phyloP scores from a whole-genome alignment of 2,329 filamentous ascomycete species.

The Graphilbum ipis-grandicollis region DNA sequence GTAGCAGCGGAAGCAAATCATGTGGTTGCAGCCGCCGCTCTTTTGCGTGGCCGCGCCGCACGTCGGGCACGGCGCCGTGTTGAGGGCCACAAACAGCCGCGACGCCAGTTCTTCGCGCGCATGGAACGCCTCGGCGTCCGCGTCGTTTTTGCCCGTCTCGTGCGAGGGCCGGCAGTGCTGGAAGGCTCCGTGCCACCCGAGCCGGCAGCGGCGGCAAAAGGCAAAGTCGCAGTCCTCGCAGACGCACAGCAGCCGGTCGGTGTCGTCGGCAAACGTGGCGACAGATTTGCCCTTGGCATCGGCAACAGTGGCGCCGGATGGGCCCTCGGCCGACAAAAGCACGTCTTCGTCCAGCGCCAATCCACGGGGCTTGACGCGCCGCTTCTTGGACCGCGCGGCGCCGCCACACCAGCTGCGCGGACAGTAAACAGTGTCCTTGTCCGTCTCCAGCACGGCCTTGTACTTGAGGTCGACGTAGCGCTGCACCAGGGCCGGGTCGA shows the following conservation, averaged over 20 bases:
- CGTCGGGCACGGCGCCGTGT: slow-evolving; percentile 80
- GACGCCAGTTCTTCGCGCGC: slow-evolving; percentile 63
- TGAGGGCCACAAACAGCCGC: slow-evolving; percentile 61
- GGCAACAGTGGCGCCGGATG: not conserved
- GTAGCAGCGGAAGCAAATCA: slow-evolving; percentile 79
- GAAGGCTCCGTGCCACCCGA: slow-evolving; percentile 90
- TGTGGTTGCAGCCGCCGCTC: slow-evolving; percentile 88
- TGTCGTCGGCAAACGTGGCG: slow-evolving; percentile 8
- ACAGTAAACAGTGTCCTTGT: slow-evolving; percentile 85
- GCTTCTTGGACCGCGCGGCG: slow-evolving; percentile 59
- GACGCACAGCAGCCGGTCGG: slow-evolving; percentile 44
- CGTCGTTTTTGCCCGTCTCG: slow-evolving; percentile 19
- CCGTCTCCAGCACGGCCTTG: slow-evolving; percentile 79
- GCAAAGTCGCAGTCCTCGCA: slow-evolving; percentile 83
- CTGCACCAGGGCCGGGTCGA: slow-evolving; percentile 55
- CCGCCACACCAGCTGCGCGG: slow-evolving; percentile 86
- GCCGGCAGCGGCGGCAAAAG: slow-evolving; percentile 54
- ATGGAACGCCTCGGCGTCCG: slow-evolving; percentile 29
- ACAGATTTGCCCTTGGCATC: slow-evolving; percentile 3
- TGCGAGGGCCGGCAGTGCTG: slow-evolving; percentile 37
- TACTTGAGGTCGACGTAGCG: slow-evolving; percentile 83
- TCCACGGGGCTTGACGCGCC: slow-evolving; percentile 48
- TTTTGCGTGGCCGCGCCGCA: slow-evolving; percentile 78
- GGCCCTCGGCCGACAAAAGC: slow-evolving; percentile 6
- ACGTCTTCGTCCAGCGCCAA: slow-evolving; percentile 38